A percentile compares a stretch with the other conserved stretches of the same genome.
phyloP scores from a whole-genome alignment of 2,329 filamentous ascomycete genomes.

The Aspergillus amoenus region DNA sequence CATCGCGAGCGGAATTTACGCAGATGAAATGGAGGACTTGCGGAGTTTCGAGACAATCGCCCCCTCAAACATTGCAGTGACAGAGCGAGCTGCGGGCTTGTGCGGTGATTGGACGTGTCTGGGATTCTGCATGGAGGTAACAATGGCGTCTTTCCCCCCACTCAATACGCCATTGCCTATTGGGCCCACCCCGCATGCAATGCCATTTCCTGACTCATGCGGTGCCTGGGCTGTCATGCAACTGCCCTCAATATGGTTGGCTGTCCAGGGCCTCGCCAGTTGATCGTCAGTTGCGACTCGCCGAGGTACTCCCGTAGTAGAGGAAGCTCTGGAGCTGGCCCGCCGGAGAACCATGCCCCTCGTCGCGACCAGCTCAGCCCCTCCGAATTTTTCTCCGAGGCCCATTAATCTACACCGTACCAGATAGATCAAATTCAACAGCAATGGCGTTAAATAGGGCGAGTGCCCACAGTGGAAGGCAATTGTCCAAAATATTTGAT shows the following conservation, averaged over 20 bases:
- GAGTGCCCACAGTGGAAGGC: neutral
- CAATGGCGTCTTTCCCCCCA: constrained; percentile 20
- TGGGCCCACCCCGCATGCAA: constrained; percentile 6
- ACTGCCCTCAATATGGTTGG: too few relatives aligned
- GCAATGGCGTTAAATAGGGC: neutral
- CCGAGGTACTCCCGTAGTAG: too few relatives aligned
- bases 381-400: constrained; percentile 24
- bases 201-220: neutral
- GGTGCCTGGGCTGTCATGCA: too few relatives aligned
- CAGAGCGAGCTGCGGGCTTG: neutral
- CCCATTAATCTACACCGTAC: neutral
- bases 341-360: too few relatives aligned
- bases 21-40: neutral
- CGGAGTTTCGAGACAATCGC: neutral
- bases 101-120: neutral
- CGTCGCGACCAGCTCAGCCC: constrained; percentile 1
- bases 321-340: too few relatives aligned
- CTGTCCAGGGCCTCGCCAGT: too few relatives aligned
- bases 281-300: too few relatives aligned
- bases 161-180: constrained; percentile 19
- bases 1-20: neutral
- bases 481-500: neutral
- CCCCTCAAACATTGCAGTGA: neutral
- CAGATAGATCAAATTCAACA: neutral
- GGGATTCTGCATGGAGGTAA: neutral